phyloP scores from a whole-genome alignment of 257 asterid genomes.

The Gentiana straminea region DNA sequence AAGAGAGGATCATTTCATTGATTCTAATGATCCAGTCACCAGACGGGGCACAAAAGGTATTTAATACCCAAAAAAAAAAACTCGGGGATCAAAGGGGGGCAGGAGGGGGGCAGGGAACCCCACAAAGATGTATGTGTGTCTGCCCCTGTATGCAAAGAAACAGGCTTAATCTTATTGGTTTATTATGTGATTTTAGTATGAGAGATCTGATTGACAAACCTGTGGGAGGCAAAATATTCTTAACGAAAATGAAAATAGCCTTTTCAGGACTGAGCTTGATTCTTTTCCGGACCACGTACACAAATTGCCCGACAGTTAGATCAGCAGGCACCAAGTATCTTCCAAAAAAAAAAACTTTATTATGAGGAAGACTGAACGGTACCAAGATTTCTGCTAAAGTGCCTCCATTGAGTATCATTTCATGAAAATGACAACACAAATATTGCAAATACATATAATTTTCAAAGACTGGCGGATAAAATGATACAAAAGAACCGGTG shows the following conservation, averaged over 20 bases:
- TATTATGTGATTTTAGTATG: neutral
- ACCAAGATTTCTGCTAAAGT: no score
- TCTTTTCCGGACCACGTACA: slow-evolving; percentile 36
- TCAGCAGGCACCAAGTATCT: slow-evolving; percentile 41
- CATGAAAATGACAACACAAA: no score
- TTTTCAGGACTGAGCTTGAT: slow-evolving; percentile 33
- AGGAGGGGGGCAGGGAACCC: no score
- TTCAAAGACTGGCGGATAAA: no score
- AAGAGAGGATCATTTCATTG: neutral
- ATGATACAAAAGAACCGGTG: no score
- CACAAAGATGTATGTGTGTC: no score
- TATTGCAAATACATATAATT: no score
- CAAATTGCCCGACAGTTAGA: slow-evolving; percentile 38
- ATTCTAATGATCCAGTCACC: neutral
- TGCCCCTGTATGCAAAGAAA: no score
- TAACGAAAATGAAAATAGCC: slow-evolving; percentile 34
- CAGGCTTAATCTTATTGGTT: no score
- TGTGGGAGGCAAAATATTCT: slow-evolving; percentile 34
- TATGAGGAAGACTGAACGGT: neutral
- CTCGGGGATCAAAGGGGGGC: no score
- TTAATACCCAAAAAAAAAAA: neutral
- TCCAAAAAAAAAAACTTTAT: neutral
- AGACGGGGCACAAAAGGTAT: neutral
- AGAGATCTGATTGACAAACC: slow-evolving; percentile 9
- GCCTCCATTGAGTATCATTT: no score